These are phyloP conservation scores for Solanum lycopersicoides DNA, from an alignment of 257 asterid species.

Conservation along the genomic window DNA sequence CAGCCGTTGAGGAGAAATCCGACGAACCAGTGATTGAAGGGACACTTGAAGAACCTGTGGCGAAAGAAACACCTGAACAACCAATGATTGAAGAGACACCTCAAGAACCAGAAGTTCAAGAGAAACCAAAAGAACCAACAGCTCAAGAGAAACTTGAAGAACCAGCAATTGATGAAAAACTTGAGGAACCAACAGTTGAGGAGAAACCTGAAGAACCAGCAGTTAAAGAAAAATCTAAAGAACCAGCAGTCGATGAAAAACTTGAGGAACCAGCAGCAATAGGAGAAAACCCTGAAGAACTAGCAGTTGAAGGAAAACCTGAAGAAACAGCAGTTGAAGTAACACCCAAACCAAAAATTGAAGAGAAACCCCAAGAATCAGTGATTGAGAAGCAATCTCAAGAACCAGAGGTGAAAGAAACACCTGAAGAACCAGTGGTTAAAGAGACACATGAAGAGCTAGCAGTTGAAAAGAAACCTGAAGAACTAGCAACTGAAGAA, in stretches of 20 bases:
- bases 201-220: background rate
- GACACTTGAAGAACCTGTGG: background rate
- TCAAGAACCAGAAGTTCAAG: background rate
- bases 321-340: background rate
- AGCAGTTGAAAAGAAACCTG: background rate
- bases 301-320: background rate
- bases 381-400: background rate
- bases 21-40: background rate
- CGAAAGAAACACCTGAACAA: background rate
- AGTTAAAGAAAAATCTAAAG: background rate
- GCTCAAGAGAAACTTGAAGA: background rate
- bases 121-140: background rate
- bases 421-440: background rate
- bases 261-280: background rate
- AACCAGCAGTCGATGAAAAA: background rate
- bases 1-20: background rate
- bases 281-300: background rate
- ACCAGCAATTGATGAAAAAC: background rate
- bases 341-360: background rate
- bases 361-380: background rate
- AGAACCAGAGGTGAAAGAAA: background rate
- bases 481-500: background rate
- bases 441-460: background rate
- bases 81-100: background rate
- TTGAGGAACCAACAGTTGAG: background rate